These are phyloP conservation scores for Hypoxylon sp. DNA, from an alignment of 2,329 filamentous ascomycete genomes.

Conservation along the genomic window DNA sequence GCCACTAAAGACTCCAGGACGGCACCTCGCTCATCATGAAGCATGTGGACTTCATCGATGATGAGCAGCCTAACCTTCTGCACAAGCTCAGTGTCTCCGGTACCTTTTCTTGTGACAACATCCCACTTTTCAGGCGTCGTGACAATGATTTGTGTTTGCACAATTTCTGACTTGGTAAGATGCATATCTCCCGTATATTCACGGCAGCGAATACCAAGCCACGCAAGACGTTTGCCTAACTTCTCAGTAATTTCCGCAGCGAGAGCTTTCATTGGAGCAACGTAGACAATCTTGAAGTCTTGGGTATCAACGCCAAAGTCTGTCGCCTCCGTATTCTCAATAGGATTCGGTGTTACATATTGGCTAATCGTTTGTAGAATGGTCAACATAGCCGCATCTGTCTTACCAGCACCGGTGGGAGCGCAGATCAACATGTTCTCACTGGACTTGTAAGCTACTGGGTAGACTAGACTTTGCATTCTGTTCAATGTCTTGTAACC, in stretches of 20 bases:
- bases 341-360: constrained; percentile 84
- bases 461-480: constrained; percentile 98
- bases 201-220: constrained; percentile 92
- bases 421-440: constrained; percentile 99
- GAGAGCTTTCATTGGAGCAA: constrained; percentile 98
- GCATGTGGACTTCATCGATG: constrained; percentile 99
- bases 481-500: constrained; percentile 95
- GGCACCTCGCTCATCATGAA: constrained; percentile 96
- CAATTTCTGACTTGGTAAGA: constrained; percentile 94
- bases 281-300: constrained; percentile 98
- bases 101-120: constrained; percentile 96
- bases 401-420: constrained; percentile 98
- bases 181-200: constrained; percentile 99
- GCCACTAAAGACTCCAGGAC: constrained; percentile 97
- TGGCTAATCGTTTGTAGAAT: constrained; percentile 92
- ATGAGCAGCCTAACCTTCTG: constrained; percentile 97
- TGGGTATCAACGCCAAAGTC: constrained; percentile 88
- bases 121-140: constrained; percentile 99
- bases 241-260: constrained; percentile 98
- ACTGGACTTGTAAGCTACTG: constrained; percentile 93
- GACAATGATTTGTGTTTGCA: constrained; percentile 97
- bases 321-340: constrained; percentile 78
- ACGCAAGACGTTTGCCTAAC: constrained; percentile 89
- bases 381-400: constrained; percentile 96
- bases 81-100: constrained; percentile 95